Conservation (phyloP, 1,284 basidiomycete genomes). For the Pholiota adiposa region DNA sequence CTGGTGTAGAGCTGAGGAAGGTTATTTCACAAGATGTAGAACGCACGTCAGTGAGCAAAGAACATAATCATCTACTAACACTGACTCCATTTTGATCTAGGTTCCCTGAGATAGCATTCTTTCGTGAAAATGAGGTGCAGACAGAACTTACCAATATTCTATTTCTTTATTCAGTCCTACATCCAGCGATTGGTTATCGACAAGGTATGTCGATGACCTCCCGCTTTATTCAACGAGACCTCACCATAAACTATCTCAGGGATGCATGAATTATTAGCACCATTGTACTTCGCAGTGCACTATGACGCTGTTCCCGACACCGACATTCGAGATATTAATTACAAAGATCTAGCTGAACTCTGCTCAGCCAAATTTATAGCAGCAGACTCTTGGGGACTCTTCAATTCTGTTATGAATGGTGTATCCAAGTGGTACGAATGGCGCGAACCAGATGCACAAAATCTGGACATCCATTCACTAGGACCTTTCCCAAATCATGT, state of each 20-base stretch:
- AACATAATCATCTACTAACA: conserved; percentile 27
- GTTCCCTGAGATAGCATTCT: conserved; percentile 91
- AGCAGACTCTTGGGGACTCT: conserved; percentile 86
- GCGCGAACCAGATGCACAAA: conserved; percentile 55
- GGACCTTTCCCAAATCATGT: conserved; percentile 51
- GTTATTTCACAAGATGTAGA: conserved; percentile 92
- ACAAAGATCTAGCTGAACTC: conserved; percentile 53
- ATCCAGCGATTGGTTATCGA: conserved; percentile 85
- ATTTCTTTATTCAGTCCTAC: conserved; percentile 78
- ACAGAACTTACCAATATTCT: conserved; percentile 83
- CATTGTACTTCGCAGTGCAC: conserved; percentile 81
- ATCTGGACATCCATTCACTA: conserved; percentile 28
- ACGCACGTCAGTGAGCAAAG: conserved; percentile 73
- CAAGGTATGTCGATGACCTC: conserved; percentile 53
- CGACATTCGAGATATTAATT: conserved; percentile 34
- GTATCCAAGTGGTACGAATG: conserved; percentile 90
- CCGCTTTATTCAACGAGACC: neutral
- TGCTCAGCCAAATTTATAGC: conserved; percentile 74
- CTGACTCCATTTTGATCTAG: conserved; percentile 38
- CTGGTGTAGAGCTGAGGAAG: conserved; percentile 82
- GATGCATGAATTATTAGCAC: conserved; percentile 94
- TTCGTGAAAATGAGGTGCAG: conserved; percentile 75
- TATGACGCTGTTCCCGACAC: conserved; percentile 68
- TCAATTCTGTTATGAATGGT: conserved; percentile 76
- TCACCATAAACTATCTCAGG: conserved; percentile 39